A percentile compares a stretch with the other conserved stretches of the same genome.
Conservation (phyloP, 2,329 filamentous ascomycete species). For the Rutstroemia sp. region DNA sequence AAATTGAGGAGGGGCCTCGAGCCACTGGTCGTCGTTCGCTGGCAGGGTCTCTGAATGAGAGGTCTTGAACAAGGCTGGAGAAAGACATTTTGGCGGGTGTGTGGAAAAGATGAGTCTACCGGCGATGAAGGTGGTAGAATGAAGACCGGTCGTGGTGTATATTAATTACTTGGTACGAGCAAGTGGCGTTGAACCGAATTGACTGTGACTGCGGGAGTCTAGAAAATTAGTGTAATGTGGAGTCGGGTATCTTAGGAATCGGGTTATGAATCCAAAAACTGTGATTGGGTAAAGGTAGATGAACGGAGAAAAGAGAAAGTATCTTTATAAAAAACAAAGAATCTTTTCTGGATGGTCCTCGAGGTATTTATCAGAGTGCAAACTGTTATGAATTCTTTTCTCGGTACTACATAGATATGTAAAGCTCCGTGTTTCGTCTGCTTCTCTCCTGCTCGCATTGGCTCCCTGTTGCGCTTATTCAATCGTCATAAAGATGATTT, state of each 20-base stretch:
- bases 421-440: background rate
- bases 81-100: conserved; percentile 44
- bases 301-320: background rate
- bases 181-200: background rate
- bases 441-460: background rate
- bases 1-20: conserved; percentile 36
- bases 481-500: background rate
- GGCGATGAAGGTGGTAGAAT: background rate
- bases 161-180: background rate
- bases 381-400: background rate
- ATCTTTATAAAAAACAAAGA: background rate
- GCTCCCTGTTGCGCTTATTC: background rate
- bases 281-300: conserved; percentile 2
- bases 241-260: background rate
- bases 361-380: background rate
- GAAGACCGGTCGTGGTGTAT: background rate
- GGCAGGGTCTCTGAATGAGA: conserved; percentile 50
- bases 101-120: background rate
- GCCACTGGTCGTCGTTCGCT: conserved; percentile 38
- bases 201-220: background rate
- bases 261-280: conserved; percentile 5
- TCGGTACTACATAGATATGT: too few relatives aligned
- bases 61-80: conserved; percentile 59
- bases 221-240: background rate
- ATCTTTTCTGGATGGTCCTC: background rate